Evolutionary conservation across 352 stramenopile species (phyloP).

Genomic region (Globisporangium splendens): DNA sequence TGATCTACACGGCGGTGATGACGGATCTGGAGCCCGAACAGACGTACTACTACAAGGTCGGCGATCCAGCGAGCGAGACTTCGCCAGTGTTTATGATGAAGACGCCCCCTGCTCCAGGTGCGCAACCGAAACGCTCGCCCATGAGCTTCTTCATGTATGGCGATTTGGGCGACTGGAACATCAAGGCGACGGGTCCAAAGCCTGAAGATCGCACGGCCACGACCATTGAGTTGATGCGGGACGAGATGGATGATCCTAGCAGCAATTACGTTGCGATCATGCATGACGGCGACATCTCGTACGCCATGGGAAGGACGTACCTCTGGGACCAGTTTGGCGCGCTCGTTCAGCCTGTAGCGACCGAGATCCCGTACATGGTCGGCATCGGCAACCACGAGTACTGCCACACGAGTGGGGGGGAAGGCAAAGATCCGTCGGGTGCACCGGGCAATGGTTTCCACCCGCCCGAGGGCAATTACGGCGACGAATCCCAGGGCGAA

Average conservation of each 20-base stretch:
- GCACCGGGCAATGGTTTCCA: slow-evolving; percentile 42
- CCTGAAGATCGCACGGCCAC: slow-evolving; percentile 22
- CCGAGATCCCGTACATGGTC: slow-evolving; percentile 64
- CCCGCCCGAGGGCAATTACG: slow-evolving; percentile 59
- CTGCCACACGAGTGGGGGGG: slow-evolving; percentile 44
- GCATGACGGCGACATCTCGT: slow-evolving; percentile 71
- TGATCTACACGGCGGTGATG: slow-evolving; percentile 21
- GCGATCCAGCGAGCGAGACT: background rate
- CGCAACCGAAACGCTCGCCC: background rate
- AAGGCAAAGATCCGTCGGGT: slow-evolving; percentile 44
- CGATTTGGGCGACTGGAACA: slow-evolving; percentile 53
- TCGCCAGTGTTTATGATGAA: slow-evolving; percentile 19
- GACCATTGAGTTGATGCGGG: slow-evolving; percentile 25
- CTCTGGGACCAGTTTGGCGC: slow-evolving; percentile 71
- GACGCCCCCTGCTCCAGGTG: slow-evolving; percentile 15
- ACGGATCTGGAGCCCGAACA: slow-evolving; percentile 7
- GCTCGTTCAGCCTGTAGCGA: slow-evolving; percentile 61
- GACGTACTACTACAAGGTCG: slow-evolving; percentile 26
- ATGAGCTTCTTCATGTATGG: slow-evolving; percentile 66
- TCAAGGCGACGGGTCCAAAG: slow-evolving; percentile 6
- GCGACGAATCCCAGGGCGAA: slow-evolving; percentile 53
- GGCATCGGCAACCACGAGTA: slow-evolving; percentile 55
- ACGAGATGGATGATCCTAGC: slow-evolving; percentile 16
- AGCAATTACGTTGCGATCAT: slow-evolving; percentile 48
- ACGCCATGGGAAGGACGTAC: slow-evolving; percentile 45